Base-by-base conservation (phyloP, 2,329 filamentous ascomycete species). In the Cercospora sesami region DNA sequence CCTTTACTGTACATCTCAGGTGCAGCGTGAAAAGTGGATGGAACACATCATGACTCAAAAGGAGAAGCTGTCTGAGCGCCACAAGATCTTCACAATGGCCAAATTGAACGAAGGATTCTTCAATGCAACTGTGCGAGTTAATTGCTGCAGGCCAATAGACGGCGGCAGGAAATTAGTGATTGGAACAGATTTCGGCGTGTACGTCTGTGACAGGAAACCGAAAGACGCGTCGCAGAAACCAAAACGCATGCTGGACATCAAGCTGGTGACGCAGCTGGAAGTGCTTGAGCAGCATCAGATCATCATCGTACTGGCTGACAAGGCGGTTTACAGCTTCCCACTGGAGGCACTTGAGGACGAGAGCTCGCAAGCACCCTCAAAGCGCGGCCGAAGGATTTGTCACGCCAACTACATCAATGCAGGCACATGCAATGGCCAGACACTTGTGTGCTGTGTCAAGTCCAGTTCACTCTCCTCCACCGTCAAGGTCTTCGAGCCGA, bases 381-480 rank as follows among this genome's bases (percentile, higher is more conserved):
- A 95, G 79, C 88, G 93, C 51, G 93, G 93, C 8, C 94, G 95
- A 83, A 97, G 97, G 84, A 98, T 99, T 71, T 96, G 92, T 75
- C 94, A 97, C 81, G 96, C 94, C 80, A 97, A 94, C 80, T 99
- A 98, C 83, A 99, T 99, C 88, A 97, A 96, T 81, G 91, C 93
- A 18, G 95, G 95, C 45, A 96, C 97, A 75, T 98, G 95, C 78
- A 86, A 97, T 68, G 94, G 95, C 36, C 88, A 95, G 70, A 95
- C 98, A 78, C 85, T 99, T 64, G 95, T 99, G 31, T 98, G 94
- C 81, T 96, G 93, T 74, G 95, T 98, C 76, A 98, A 97, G 83
- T 96, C 93, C 48, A 94, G 91, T 18, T 92, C 94, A 3, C 84
- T 98, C 33, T 97, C 93, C 63, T 96, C 93, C 14, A 98, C 94